Evolutionary conservation across 140 eudicot genomes (phyloP).

Genomic region (Anethum foeniculum): DNA sequence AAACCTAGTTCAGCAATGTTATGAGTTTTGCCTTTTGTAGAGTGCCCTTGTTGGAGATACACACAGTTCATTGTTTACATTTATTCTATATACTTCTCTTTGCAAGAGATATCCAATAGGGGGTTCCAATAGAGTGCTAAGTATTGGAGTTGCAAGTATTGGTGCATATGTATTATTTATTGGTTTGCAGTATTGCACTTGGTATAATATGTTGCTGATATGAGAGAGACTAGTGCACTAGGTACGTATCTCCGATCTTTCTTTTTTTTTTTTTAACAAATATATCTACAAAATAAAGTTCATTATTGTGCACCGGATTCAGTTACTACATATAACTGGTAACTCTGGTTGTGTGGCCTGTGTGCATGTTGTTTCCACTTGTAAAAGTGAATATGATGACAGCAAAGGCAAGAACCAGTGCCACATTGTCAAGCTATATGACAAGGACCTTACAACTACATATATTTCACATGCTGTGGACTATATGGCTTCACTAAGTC

Average conservation of each 20-base stretch:
- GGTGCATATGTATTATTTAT: not conserved
- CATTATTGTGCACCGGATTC: too few relatives aligned
- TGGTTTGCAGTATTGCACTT: not conserved
- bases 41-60: not conserved
- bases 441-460: not conserved
- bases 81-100: not conserved
- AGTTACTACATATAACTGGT: too few relatives aligned
- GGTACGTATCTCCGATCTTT: not conserved
- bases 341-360: too few relatives aligned
- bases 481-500: not conserved
- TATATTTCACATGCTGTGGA: not conserved
- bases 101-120: not conserved
- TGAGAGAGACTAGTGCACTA: not conserved
- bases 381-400: not conserved
- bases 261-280: too few relatives aligned
- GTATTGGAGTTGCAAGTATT: not conserved
- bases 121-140: not conserved
- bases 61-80: not conserved
- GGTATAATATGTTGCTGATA: too few relatives aligned
- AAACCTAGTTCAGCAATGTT: not conserved
- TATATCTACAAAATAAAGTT: too few relatives aligned
- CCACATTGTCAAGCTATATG: not conserved
- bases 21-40: not conserved
- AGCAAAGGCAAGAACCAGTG: not conserved
- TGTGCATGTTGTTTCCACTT: not conserved